phyloP scores from a whole-genome alignment of 106 monocot genomes.

The Allium sativum region DNA sequence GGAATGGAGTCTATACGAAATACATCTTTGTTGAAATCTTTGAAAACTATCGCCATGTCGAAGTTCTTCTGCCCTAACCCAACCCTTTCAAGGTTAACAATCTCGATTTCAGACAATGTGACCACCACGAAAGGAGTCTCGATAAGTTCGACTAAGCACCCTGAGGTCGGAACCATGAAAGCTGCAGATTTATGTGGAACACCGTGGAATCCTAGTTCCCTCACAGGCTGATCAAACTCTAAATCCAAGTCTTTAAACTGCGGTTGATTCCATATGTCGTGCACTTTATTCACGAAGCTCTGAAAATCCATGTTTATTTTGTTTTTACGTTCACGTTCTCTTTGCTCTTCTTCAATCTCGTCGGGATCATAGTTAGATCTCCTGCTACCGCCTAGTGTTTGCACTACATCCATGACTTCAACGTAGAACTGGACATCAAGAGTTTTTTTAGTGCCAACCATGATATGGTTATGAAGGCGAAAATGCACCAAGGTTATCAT shows the following conservation, averaged over 20 bases:
- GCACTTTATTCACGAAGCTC: constrained; percentile 77
- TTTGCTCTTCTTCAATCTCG: constrained; percentile 93
- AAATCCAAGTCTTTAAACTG: constrained; percentile 75
- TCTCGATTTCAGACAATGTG: constrained; percentile 83
- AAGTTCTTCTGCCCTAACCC: constrained; percentile 95
- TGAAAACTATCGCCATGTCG: constrained; percentile 97
- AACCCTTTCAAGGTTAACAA: constrained; percentile 92
- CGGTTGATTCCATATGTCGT: constrained; percentile 76
- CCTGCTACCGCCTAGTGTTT: constrained; percentile 74
- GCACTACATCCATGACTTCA: constrained; percentile 99
- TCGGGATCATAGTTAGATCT: constrained; percentile 85
- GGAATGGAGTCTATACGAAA: constrained; percentile 95
- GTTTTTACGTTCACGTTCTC: constrained; percentile 87
- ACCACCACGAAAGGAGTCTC: constrained; percentile 86
- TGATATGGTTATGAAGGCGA: constrained; percentile 95
- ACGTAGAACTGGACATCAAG: constrained; percentile 93
- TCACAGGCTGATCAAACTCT: constrained; percentile 85
- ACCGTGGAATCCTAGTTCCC: constrained; percentile 91
- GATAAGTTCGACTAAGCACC: constrained; percentile 84
- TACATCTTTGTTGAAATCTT: constrained; percentile 90
- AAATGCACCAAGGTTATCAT: constrained; percentile 95
- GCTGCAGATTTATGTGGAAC: constrained; percentile 91
- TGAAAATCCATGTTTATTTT: constrained; percentile 92
- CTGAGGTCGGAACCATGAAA: constrained; percentile 86
- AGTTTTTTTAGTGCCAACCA: constrained; percentile 96